Conservation (phyloP, 2,329 filamentous ascomycete genomes). For the Diplodia scrobiculata region DNA sequence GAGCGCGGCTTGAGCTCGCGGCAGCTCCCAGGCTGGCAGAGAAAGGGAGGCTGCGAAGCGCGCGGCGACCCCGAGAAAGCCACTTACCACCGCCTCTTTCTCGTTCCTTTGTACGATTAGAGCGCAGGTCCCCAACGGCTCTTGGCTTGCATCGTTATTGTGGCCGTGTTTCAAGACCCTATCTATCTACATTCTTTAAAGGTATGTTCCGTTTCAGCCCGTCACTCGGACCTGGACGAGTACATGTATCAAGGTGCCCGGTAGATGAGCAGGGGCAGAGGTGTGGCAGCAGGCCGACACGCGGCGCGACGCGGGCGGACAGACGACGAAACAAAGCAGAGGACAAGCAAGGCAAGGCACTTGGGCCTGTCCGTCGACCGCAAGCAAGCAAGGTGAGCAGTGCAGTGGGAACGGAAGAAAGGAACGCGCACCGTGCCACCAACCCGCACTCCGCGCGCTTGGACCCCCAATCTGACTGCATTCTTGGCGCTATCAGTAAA, state of each 20-base stretch:
- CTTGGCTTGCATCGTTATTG: not conserved
- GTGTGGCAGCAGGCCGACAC: not conserved
- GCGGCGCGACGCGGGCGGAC: not conserved
- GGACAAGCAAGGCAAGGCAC: conserved; percentile 13
- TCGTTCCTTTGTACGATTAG: not conserved
- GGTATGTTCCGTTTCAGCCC: not conserved
- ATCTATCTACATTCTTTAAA: not conserved
- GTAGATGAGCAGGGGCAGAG: conserved; percentile 10
- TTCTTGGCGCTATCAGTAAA: not conserved
- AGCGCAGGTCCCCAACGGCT: not conserved
- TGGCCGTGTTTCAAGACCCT: not conserved
- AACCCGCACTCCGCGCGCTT: not conserved
- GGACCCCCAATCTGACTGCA: not conserved
- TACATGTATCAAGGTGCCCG: not conserved
- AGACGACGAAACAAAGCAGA: conserved; percentile 10
- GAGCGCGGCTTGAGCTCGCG: not conserved
- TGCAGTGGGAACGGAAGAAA: conserved; percentile 2
- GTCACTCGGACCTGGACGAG: not conserved
- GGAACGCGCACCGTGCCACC: conserved; percentile 17
- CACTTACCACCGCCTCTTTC: conserved; percentile 2
- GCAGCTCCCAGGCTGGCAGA: not conserved
- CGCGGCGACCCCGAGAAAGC: conserved; percentile 15
- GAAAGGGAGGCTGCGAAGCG: not conserved
- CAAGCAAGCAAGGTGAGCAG: not conserved
- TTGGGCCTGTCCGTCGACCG: not conserved